Evolutionary conservation across 768 basidiomycete species (phyloP), one percentile per base, ranked within the genome.

Genomic region (Piloderma croceum): DNA sequence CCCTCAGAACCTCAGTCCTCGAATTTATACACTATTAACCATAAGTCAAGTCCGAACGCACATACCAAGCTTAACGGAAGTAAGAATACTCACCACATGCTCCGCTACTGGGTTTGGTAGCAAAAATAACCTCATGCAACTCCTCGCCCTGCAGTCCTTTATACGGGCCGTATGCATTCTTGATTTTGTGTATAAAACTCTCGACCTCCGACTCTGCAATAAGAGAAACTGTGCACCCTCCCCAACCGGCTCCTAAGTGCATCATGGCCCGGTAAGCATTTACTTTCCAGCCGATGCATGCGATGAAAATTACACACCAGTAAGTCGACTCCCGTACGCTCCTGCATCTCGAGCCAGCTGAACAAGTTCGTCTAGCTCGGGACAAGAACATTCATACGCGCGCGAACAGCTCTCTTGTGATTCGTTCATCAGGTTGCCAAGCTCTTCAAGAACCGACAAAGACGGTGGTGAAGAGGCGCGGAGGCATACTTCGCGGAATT

Each of bases 191-290:
- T 33, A 90, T 81, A 57, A 93, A 92, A 6, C 51, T 45, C 0
- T 73, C 69, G 3, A 86, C 84, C 32, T 74, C 52, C 15, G 65
- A 59, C 52, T 83, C 81, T 6, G 76, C 71, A 12, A 92, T 81
- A 15, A 92, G 72, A 6, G 86, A 89, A 17, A 92, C 83, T 0
- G 84, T 85, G 53, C 89, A 91, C 5, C 90, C 90, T 25, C 91
- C 91, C 90, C 90, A 94, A 3, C 89, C 90, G 0, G 90, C 90
- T 21, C 87, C 85, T 86, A 45, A 4, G 34, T n/a, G n/a, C n/a
- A n/a, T n/a, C n/a, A n/a, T n/a, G n/a, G n/a, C n/a, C n/a, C 11
- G 13, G 24, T 35, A 29, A 24, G 22, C 18, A 7, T 17, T 5
- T 7, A 12, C n/a, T 12, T 18, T 19, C 3, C 6, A 10, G 3